Conservation (phyloP, 306 rosid species). For the Sophora flavescens region DNA sequence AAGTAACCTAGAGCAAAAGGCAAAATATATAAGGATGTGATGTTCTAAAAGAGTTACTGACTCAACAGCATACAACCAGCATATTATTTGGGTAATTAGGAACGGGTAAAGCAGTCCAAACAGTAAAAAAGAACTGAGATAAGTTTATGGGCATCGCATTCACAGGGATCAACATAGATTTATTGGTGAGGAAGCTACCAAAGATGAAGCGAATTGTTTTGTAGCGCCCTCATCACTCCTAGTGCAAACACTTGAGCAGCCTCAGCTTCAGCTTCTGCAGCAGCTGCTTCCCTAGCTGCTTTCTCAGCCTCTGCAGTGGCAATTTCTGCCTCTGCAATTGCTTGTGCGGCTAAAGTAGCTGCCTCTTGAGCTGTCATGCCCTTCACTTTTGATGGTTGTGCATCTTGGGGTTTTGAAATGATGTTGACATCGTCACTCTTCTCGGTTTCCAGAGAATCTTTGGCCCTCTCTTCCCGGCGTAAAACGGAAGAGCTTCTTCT, state of each 20-base stretch:
- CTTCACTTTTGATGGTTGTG: constrained; percentile 68
- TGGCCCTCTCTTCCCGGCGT: constrained; percentile 59
- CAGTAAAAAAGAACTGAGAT: constrained; percentile 3
- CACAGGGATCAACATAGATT: constrained; percentile 14
- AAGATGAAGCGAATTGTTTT: constrained; percentile 65
- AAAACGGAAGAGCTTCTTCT: constrained; percentile 63
- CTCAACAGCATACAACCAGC: constrained; percentile 18
- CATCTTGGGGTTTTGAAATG: constrained; percentile 71
- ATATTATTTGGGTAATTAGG: constrained; percentile 21
- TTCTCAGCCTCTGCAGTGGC: constrained; percentile 89
- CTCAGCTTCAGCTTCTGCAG: constrained; percentile 97
- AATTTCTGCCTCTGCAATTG: constrained; percentile 93
- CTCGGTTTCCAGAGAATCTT: constrained; percentile 56
- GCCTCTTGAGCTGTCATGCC: constrained; percentile 88
- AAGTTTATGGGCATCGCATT: constrained; percentile 6
- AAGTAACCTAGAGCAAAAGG: constrained; percentile 20
- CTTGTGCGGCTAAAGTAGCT: constrained; percentile 85
- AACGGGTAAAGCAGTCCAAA: constrained; percentile 8
- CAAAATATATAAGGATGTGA: constrained; percentile 12
- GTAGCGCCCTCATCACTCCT: constrained; percentile 87
- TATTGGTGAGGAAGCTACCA: constrained; percentile 56
- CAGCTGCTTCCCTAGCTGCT: constrained; percentile 93
- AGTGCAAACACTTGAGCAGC: constrained; percentile 90
- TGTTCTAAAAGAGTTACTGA: constrained; percentile 22
- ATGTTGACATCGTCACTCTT: constrained; percentile 61